These are phyloP conservation scores for Kuraishia ogatae DNA, from an alignment of 805 yeast species.

Conservation along the genomic window DNA sequence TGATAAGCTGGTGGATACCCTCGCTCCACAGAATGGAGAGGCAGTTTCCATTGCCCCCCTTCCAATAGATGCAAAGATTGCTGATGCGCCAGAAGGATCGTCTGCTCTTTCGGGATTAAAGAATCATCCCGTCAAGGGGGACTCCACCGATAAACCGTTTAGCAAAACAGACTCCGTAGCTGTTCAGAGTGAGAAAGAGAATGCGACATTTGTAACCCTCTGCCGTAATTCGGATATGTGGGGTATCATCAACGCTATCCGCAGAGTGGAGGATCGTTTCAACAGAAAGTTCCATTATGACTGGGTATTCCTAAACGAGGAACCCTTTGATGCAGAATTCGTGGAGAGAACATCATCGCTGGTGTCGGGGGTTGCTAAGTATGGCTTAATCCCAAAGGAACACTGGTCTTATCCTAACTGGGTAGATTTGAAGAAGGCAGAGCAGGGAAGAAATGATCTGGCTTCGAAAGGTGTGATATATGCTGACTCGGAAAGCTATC, in stretches of 20 bases:
- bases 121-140: not conserved
- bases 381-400: slow-evolving; percentile 31
- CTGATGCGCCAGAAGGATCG: not conserved
- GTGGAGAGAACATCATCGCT: slow-evolving; percentile 19
- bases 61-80: not conserved
- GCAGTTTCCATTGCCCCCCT: not conserved
- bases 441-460: slow-evolving; percentile 18
- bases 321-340: slow-evolving; percentile 32
- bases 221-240: slow-evolving; percentile 31
- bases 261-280: slow-evolving; percentile 27
- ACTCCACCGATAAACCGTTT: not conserved
- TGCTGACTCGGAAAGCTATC: slow-evolving; percentile 53
- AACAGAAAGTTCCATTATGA: slow-evolving; percentile 29
- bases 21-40: not conserved
- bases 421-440: slow-evolving; percentile 30
- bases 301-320: slow-evolving; percentile 38
- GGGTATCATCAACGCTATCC: slow-evolving; percentile 26
- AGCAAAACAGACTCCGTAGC: not conserved
- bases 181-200: slow-evolving; percentile 24
- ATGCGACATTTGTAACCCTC: slow-evolving; percentile 50
- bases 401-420: slow-evolving; percentile 40
- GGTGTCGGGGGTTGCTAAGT: slow-evolving; percentile 33
- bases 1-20: not conserved
- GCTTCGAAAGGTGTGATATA: slow-evolving; percentile 33
- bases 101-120: not conserved